Conservation (phyloP, 169 alveolate genomes). For the Eimeria zaria region DNA sequence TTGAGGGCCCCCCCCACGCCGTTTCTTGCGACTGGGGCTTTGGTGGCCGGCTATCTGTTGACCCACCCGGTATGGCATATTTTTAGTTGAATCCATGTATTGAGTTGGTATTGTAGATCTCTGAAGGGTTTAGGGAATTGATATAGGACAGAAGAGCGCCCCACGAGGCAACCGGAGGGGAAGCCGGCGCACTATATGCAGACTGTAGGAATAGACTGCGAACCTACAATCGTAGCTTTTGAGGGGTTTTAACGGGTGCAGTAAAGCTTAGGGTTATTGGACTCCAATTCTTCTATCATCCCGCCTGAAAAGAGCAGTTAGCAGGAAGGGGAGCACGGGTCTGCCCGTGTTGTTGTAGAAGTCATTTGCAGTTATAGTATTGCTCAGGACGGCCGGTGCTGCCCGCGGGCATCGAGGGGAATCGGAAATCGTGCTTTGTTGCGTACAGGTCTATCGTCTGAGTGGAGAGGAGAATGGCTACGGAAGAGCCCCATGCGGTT, state of each 20-base stretch:
- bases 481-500: conserved; percentile 60
- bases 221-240: not conserved
- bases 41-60: conserved; percentile 33
- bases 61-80: conserved; percentile 13
- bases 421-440: not conserved
- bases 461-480: conserved; percentile 50
- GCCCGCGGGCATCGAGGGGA: not conserved
- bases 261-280: not conserved
- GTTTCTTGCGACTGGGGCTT: conserved; percentile 40
- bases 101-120: not conserved
- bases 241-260: not conserved
- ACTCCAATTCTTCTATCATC: not conserved
- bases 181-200: not conserved
- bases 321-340: not conserved
- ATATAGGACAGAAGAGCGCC: not conserved
- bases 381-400: conserved; percentile 6
- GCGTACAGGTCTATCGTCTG: conserved; percentile 4
- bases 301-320: not conserved
- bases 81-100: not conserved
- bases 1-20: conserved; percentile 60
- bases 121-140: not conserved
- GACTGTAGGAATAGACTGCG: not conserved
- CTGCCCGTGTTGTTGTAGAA: not conserved
- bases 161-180: not conserved
- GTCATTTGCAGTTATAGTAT: not conserved